A percentile compares a stretch with the other conserved stretches of the same genome.
Evolutionary conservation across 2,329 filamentous ascomycete genomes (phyloP).

Genomic region (Pyricularia grisea): DNA sequence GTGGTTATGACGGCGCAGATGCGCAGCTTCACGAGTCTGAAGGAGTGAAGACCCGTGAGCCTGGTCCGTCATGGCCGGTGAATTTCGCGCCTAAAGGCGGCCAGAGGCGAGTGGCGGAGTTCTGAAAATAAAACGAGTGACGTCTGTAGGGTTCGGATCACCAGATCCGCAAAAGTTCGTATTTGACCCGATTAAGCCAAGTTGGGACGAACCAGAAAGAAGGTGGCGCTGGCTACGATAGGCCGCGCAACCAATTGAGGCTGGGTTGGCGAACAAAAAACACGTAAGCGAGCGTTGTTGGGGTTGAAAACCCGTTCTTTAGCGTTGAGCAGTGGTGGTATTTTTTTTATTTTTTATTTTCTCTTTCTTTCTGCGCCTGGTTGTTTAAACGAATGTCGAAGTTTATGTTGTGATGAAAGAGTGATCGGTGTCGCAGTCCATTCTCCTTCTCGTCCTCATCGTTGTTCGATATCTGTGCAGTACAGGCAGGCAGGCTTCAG

Average conservation of each 20-base stretch:
- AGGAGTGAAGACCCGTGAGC: conserved; percentile 35
- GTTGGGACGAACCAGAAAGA: background rate
- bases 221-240: background rate
- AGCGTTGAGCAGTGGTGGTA: background rate
- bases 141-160: conserved; percentile 2
- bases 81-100: background rate
- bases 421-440: conserved; percentile 14
- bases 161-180: background rate
- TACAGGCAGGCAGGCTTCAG: background rate
- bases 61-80: conserved; percentile 31
- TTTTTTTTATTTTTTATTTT: too few relatives aligned
- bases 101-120: conserved; percentile 21
- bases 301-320: background rate
- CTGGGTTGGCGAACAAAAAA: background rate
- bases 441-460: conserved; percentile 8
- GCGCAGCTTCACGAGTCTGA: conserved; percentile 29
- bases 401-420: conserved; percentile 7
- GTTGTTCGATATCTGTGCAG: background rate
- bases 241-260: background rate
- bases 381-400: background rate
- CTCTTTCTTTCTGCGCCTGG: background rate
- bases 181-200: background rate
- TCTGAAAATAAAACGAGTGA: conserved; percentile 12
- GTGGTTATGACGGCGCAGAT: conserved; percentile 23
- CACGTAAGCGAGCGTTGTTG: background rate